Evolutionary conservation across 2,329 filamentous ascomycete species (phyloP).

Genomic region (Alternaria sp.): DNA sequence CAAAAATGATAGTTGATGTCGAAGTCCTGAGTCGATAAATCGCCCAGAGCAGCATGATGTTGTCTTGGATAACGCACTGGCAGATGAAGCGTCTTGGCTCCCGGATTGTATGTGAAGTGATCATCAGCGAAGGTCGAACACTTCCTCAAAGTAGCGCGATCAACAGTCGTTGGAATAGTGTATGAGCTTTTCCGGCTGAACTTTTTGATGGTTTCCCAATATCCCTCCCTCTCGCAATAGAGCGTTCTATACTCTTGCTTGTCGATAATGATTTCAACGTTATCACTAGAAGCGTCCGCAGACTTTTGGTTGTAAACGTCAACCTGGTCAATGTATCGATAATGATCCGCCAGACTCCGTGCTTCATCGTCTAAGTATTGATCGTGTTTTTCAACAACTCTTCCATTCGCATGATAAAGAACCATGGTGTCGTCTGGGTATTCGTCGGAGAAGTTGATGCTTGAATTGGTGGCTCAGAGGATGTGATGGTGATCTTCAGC

Average conservation of each 20-base stretch:
- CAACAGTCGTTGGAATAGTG: not conserved
- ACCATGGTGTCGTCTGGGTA: constrained; percentile 10
- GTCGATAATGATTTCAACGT: constrained; percentile 10
- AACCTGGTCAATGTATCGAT: constrained; percentile 9
- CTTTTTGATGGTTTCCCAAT: not conserved
- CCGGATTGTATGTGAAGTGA: constrained; percentile 17
- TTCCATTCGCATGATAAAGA: constrained; percentile 13
- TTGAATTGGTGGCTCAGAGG: not conserved
- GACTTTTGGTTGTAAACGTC: not conserved
- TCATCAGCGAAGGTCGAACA: constrained; percentile 21
- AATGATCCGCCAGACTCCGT: not conserved
- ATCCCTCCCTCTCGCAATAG: not conserved
- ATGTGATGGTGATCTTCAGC: not conserved
- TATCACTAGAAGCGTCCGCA: not conserved
- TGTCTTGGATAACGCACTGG: constrained; percentile 14
- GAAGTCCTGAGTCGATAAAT: not conserved
- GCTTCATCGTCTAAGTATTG: constrained; percentile 16
- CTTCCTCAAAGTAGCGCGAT: constrained; percentile 15
- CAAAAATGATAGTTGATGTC: not conserved
- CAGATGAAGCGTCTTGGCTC: constrained; percentile 1
- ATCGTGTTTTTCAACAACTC: constrained; percentile 18
- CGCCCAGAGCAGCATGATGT: not conserved
- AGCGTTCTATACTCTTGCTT: not conserved
- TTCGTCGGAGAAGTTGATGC: not conserved
- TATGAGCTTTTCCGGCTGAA: not conserved